A percentile compares a stretch with the other conserved stretches of the same genome.
Conservation (phyloP, 768 basidiomycete species). For the Pleurotus salmoneostramineus region DNA sequence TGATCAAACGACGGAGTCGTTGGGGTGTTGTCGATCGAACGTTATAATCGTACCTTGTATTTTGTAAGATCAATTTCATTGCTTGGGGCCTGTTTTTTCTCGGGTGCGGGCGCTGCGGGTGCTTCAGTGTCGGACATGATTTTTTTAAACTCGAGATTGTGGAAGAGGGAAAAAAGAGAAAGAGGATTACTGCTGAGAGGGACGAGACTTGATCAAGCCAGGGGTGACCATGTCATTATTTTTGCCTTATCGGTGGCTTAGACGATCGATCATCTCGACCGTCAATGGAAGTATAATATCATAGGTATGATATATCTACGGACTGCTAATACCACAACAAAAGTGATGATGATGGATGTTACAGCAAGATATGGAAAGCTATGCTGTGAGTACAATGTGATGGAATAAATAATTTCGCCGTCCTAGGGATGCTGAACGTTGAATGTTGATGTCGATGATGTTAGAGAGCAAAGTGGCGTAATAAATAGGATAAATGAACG, state of each 20-base stretch:
- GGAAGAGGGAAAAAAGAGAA: slow-evolving; percentile 5
- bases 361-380: no score
- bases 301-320: background rate
- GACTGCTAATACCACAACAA: background rate
- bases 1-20: background rate
- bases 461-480: no score
- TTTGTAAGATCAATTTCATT: slow-evolving; percentile 78
- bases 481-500: no score
- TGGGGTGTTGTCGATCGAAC: background rate
- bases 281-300: background rate
- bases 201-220: slow-evolving; percentile 6
- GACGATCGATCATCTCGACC: slow-evolving; percentile 1
- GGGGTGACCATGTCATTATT: background rate
- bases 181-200: slow-evolving; percentile 9
- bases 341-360: background rate
- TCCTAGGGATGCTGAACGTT: no score
- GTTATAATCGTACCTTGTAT: slow-evolving; percentile 61
- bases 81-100: slow-evolving; percentile 52
- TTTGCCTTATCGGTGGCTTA: slow-evolving; percentile 17
- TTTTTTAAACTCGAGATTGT: slow-evolving; percentile 13
- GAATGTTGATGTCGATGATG: no score
- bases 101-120: slow-evolving; percentile 21
- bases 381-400: no score
- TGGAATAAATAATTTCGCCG: no score
- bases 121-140: slow-evolving; percentile 64